Evolutionary conservation across 2,329 filamentous ascomycete genomes (phyloP).

Genomic region (Stagonosporopsis tanaceti): DNA sequence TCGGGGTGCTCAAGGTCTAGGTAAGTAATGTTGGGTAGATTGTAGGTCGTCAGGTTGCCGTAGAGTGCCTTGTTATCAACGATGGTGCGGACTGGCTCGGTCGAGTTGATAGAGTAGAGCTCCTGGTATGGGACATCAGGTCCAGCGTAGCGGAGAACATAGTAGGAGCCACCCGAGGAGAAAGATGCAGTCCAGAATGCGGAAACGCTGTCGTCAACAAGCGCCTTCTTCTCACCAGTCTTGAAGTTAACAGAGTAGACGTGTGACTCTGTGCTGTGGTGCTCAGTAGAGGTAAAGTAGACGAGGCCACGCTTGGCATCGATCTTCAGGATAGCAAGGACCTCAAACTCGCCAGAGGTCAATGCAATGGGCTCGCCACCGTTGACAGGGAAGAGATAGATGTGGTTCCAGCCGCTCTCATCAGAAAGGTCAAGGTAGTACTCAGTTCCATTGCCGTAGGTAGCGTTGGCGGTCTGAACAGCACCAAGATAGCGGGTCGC

Average conservation of each 20-base stretch:
- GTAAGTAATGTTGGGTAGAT: slow-evolving; percentile 70
- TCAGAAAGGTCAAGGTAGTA: slow-evolving; percentile 75
- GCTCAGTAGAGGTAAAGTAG: slow-evolving; percentile 71
- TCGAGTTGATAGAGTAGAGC: slow-evolving; percentile 66
- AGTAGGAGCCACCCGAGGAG: slow-evolving; percentile 68
- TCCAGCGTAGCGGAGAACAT: slow-evolving; percentile 70
- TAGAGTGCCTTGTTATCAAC: slow-evolving; percentile 67
- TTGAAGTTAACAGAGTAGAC: slow-evolving; percentile 71
- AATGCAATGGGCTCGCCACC: slow-evolving; percentile 64
- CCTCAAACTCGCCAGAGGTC: slow-evolving; percentile 73
- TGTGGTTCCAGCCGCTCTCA: slow-evolving; percentile 69
- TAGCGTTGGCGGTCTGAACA: slow-evolving; percentile 39
- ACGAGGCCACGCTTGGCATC: slow-evolving; percentile 64
- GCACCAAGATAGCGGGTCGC: slow-evolving; percentile 65
- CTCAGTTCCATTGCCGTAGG: slow-evolving; percentile 49
- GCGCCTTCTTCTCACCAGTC: slow-evolving; percentile 62
- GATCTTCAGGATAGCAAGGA: slow-evolving; percentile 66
- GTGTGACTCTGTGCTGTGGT: slow-evolving; percentile 72
- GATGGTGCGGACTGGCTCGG: slow-evolving; percentile 64
- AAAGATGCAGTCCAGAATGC: slow-evolving; percentile 72
- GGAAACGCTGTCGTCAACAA: slow-evolving; percentile 67
- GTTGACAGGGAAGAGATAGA: slow-evolving; percentile 69
- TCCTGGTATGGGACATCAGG: slow-evolving; percentile 75
- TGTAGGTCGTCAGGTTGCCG: slow-evolving; percentile 65
- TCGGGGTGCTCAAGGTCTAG: slow-evolving; percentile 69